These are phyloP conservation scores for Phytophthora brassicae DNA, from an alignment of 352 stramenopile genomes.

Conservation along the genomic window DNA sequence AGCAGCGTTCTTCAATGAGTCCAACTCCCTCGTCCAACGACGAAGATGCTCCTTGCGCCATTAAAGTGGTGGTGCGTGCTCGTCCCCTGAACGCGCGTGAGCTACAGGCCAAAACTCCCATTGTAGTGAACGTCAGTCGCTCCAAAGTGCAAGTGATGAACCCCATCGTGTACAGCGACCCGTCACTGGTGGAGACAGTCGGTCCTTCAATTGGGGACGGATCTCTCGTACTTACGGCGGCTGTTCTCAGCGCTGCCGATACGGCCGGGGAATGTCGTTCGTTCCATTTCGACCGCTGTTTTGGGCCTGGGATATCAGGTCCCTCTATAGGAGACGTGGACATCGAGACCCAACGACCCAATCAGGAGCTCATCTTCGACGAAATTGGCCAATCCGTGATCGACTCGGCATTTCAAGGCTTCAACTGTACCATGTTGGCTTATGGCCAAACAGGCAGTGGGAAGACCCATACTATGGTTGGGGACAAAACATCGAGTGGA, in stretches of 20 bases:
- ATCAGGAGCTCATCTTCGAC: slow-evolving; percentile 79
- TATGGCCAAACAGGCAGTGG: slow-evolving; percentile 83
- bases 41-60: slow-evolving; percentile 46
- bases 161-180: slow-evolving; percentile 58
- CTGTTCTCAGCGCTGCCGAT: slow-evolving; percentile 36
- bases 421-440: slow-evolving; percentile 83
- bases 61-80: slow-evolving; percentile 76
- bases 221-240: slow-evolving; percentile 30
- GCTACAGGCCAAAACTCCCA: slow-evolving; percentile 41
- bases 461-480: slow-evolving; percentile 87
- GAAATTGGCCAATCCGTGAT: slow-evolving; percentile 75
- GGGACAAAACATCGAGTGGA: slow-evolving; percentile 52
- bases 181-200: slow-evolving; percentile 43
- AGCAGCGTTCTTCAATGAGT: not conserved
- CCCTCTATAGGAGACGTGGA: slow-evolving; percentile 31
- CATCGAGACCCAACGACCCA: slow-evolving; percentile 43
- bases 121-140: slow-evolving; percentile 58
- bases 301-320: slow-evolving; percentile 35
- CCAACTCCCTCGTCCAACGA: not conserved
- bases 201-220: not conserved
- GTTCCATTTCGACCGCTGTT: slow-evolving; percentile 84
- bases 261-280: slow-evolving; percentile 53
- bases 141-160: slow-evolving; percentile 65
- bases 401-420: slow-evolving; percentile 73
- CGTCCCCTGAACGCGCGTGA: slow-evolving; percentile 67